phyloP scores from a whole-genome alignment of 1,284 basidiomycete species.

The Leccinum variabile region DNA sequence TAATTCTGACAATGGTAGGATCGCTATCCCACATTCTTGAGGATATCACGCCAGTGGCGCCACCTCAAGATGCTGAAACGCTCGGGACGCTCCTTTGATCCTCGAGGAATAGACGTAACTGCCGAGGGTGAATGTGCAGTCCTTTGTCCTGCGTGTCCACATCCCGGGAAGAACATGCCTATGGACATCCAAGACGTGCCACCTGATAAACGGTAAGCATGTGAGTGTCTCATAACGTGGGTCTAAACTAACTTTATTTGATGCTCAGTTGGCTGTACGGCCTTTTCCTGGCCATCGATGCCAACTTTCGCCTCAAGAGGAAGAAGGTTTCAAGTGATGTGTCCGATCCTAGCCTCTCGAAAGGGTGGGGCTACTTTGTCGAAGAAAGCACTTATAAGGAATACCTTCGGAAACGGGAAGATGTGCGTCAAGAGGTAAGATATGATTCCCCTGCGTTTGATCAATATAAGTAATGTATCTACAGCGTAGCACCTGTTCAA shows the following conservation, averaged over 20 bases:
- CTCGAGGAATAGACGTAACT: neutral
- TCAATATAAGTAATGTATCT: neutral
- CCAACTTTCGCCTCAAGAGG: neutral
- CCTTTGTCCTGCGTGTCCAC: neutral
- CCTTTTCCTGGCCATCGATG: slow-evolving; percentile 1
- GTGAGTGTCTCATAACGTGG: neutral
- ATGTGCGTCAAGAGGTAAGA: neutral
- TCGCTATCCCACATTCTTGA: neutral
- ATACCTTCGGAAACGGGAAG: neutral
- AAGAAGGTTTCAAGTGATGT: neutral
- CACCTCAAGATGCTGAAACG: neutral
- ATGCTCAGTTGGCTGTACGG: neutral
- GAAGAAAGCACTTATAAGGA: neutral
- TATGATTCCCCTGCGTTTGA: neutral
- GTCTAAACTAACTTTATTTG: neutral
- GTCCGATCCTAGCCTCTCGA: neutral
- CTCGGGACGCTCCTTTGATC: neutral
- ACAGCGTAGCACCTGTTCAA: neutral
- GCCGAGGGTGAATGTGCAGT: neutral
- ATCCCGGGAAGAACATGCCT: neutral
- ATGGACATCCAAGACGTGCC: neutral
- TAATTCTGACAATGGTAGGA: neutral
- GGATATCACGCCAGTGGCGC: neutral
- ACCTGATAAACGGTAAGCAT: neutral
- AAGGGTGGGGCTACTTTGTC: slow-evolving; percentile 1